Evolutionary conservation across 23 red algal genomes (phyloP).

Genomic region (Chondrus crispus): DNA sequence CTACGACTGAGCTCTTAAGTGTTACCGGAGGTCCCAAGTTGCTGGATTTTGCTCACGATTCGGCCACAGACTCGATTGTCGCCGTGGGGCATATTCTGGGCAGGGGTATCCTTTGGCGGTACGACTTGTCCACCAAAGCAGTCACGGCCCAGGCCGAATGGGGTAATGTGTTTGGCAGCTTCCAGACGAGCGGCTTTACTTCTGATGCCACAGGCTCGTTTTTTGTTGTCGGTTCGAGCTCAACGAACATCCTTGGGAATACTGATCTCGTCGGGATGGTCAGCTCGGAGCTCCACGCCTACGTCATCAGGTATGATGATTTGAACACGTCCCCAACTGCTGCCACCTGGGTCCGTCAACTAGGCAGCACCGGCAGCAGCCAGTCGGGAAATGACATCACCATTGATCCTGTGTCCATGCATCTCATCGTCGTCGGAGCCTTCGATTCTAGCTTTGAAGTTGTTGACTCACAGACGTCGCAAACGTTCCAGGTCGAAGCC

Average conservation of each 20-base stretch:
- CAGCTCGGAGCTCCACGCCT: constrained; percentile 18
- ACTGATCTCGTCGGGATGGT: not conserved
- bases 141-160: constrained; percentile 41
- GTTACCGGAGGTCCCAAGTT: constrained; percentile 42
- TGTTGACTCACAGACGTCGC: not conserved
- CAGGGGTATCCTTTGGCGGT: constrained; percentile 49
- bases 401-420: constrained; percentile 30
- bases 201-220: constrained; percentile 25
- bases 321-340: not conserved
- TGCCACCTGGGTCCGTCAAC: constrained; percentile 42
- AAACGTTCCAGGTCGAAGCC: not conserved
- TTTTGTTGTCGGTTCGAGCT: constrained; percentile 41
- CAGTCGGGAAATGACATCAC: constrained; percentile 37
- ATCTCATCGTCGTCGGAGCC: constrained; percentile 37
- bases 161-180: constrained; percentile 28
- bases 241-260: constrained; percentile 2
- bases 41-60: constrained; percentile 30
- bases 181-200: constrained; percentile 21
- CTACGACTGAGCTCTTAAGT: not conserved
- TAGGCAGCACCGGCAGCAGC: constrained; percentile 35
- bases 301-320: constrained; percentile 42
- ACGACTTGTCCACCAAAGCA: constrained; percentile 5
- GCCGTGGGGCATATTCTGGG: constrained; percentile 57
- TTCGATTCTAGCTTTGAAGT: constrained; percentile 22
- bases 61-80: constrained; percentile 23